A percentile compares a stretch with the other conserved stretches of the same genome.
Evolutionary conservation across 495 filamentous ascomycete genomes (phyloP).

Genomic region (Hyphodiscus hymeniophilus): DNA sequence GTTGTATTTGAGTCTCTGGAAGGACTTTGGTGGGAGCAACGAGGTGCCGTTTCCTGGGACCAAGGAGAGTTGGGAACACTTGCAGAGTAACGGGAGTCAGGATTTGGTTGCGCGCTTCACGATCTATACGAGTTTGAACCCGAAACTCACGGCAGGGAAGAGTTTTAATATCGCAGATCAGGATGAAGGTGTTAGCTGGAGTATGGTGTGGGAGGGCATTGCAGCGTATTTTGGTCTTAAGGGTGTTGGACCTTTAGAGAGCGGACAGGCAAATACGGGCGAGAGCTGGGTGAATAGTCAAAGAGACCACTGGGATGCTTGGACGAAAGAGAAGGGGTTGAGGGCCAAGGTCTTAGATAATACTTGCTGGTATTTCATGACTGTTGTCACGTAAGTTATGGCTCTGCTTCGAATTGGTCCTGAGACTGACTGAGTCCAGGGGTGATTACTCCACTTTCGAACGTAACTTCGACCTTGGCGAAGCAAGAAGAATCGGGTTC

Average conservation of each 20-base stretch:
- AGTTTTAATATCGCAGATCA: conserved; percentile 31
- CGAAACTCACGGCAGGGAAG: conserved; percentile 16
- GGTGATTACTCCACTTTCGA: too few relatives aligned
- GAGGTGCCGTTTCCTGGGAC: conserved; percentile 31
- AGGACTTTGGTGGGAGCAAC: conserved; percentile 25
- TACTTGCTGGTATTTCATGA: conserved; percentile 4
- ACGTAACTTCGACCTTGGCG: too few relatives aligned
- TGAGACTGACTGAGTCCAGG: too few relatives aligned
- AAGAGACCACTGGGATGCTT: background rate
- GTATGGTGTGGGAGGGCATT: conserved; percentile 27
- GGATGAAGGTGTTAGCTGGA: conserved; percentile 24
- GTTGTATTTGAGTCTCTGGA: conserved; percentile 32
- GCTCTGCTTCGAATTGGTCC: too few relatives aligned
- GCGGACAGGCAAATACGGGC: background rate
- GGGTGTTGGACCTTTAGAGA: conserved; percentile 11
- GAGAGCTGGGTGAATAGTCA: background rate
- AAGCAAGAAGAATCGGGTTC: too few relatives aligned
- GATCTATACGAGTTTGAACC: conserved; percentile 29
- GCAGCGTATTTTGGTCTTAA: conserved; percentile 31
- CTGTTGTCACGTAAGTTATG: too few relatives aligned
- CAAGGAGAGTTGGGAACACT: conserved; percentile 17
- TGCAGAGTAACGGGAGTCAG: conserved; percentile 31
- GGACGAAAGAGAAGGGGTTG: background rate
- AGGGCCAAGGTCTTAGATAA: background rate
- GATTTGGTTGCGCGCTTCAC: conserved; percentile 33